Evolutionary conservation across 2,329 filamentous ascomycete genomes (phyloP), one percentile per base, ranked within the genome.

Genomic region (Penicillium sp.): DNA sequence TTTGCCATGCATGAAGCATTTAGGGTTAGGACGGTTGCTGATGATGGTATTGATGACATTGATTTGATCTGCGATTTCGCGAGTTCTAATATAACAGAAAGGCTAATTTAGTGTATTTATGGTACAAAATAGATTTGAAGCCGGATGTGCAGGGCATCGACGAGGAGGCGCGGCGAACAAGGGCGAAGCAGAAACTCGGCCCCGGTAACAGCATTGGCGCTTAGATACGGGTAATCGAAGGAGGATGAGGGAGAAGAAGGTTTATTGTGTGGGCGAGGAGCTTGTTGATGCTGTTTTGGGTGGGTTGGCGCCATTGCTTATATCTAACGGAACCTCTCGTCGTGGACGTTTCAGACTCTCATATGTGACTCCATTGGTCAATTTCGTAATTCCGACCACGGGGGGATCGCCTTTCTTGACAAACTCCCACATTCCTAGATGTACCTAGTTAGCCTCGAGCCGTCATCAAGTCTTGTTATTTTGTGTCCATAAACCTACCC

Each of bases 391-490:
- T 28, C 94, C 94, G 69, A 99, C 93, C 38, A 96, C 83, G 0
- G 94, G 86, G 2, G 91, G 81, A 66, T 97, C 94, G 7, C 91
- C 91, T 76, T 90, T 97, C 79, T 87, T 91, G 33, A 97, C 91
- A 69, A 97, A 96, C 69, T 97, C 91, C 78, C 91, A 99, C 69
- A 76, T 67, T 47, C 77, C 74, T 77, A 23, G 33, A 58, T 24
- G 42, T 52, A 54, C 18, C 30, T 30, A 14, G 46, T 23, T 47
- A 24, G n/a, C 5, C 18, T 28, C 12, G 12, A 28, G 52, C 42
- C 24, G 38, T 12, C 38, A 42, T 21, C 24, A 40, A 20, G 18
- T 21, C 26, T 33, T 33, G 30, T 16, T 14, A 3, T 35, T n/a
- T n/a, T n/a, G n/a, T 35, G 8, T 9, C 11, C 5, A 8, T 35